phyloP scores from a whole-genome alignment of 306 rosid genomes.

The Cucurbita maxima region DNA sequence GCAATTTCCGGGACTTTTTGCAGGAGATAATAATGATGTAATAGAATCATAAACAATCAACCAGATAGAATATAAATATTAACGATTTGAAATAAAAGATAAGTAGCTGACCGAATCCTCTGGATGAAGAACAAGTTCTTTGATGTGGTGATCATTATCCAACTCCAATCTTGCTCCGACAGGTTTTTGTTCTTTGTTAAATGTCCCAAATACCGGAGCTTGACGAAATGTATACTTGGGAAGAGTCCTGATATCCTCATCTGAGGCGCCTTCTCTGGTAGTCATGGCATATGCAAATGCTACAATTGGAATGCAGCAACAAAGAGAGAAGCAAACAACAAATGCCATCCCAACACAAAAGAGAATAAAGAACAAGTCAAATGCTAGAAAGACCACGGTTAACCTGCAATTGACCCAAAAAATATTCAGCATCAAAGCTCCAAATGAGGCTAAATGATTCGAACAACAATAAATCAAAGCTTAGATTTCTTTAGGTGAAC shows the following conservation, averaged over 20 bases:
- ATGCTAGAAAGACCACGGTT: constrained; percentile 75
- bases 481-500: background rate
- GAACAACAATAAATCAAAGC: background rate
- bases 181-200: constrained; percentile 27
- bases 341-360: constrained; percentile 67
- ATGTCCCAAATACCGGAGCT: constrained; percentile 21
- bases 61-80: background rate
- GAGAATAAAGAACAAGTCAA: constrained; percentile 64
- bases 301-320: constrained; percentile 52
- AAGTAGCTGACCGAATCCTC: constrained; percentile 71
- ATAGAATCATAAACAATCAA: background rate
- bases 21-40: background rate
- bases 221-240: constrained; percentile 55
- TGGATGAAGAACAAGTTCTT: constrained; percentile 44
- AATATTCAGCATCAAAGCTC: background rate
- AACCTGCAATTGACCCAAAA: constrained; percentile 41
- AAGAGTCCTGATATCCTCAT: constrained; percentile 61
- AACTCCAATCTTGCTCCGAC: constrained; percentile 14
- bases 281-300: constrained; percentile 64
- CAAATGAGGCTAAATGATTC: background rate
- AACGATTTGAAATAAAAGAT: constrained; percentile 6
- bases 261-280: constrained; percentile 69
- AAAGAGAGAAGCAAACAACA: constrained; percentile 54
- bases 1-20: background rate
- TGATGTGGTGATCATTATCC: constrained; percentile 20